Conservation (phyloP, 495 filamentous ascomycete species). For the Penicillium odoratum region DNA sequence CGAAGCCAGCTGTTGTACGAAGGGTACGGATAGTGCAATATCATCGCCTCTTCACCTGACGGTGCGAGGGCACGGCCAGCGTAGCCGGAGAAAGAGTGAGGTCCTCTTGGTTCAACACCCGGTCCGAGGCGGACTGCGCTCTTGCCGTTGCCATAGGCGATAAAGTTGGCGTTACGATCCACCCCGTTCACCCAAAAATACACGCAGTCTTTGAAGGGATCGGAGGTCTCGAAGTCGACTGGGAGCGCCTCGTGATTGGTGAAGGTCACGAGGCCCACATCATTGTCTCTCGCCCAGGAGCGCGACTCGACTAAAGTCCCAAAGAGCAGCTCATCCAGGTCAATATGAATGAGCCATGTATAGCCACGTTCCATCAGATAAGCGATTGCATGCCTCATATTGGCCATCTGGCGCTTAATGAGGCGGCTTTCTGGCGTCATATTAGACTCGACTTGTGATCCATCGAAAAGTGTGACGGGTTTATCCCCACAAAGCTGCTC, state of each 20-base stretch:
- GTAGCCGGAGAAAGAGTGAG: constrained; percentile 3
- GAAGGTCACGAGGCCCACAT: constrained; percentile 5
- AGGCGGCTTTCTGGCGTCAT: constrained; percentile 11
- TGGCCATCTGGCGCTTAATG: constrained; percentile 5
- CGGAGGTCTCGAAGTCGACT: constrained; percentile 3
- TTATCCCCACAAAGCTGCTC: background rate
- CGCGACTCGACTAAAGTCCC: constrained; percentile 2
- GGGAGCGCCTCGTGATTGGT: constrained; percentile 8
- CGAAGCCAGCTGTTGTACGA: constrained; percentile 8
- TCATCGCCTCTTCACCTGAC: background rate
- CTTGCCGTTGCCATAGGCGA: constrained; percentile 7
- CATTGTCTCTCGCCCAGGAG: constrained; percentile 1
- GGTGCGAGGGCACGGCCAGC: background rate
- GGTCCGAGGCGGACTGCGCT: constrained; percentile 8
- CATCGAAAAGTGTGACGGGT: constrained; percentile 1
- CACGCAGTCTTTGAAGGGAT: constrained; percentile 2
- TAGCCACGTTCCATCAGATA: constrained; percentile 7
- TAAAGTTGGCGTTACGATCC: constrained; percentile 4
- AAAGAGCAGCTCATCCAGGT: constrained; percentile 8
- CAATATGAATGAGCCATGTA: constrained; percentile 5
- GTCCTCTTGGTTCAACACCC: constrained; percentile 3
- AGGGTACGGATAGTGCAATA: constrained; percentile 6
- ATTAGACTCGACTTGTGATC: constrained; percentile 2
- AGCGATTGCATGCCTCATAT: constrained; percentile 7
- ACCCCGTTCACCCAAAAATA: constrained; percentile 10